phyloP scores from a whole-genome alignment of 2,329 filamentous ascomycete genomes.

The Penicillium sp. region DNA sequence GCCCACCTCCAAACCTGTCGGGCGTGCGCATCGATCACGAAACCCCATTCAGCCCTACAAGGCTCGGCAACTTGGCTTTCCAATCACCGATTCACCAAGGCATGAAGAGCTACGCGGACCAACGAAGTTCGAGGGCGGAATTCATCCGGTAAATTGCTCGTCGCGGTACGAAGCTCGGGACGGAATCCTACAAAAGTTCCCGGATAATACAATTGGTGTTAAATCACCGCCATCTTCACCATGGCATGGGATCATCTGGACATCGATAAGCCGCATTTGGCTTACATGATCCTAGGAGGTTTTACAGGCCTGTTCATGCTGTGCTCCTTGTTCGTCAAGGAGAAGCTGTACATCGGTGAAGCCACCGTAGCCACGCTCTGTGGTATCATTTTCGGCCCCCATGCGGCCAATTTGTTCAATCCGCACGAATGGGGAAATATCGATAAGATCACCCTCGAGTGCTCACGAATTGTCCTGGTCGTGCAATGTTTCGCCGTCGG shows the following conservation, averaged over 20 bases:
- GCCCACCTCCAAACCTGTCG: not conserved
- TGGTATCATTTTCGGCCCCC: constrained; percentile 69
- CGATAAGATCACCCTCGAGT: constrained; percentile 67
- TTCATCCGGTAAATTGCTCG: constrained; percentile 25
- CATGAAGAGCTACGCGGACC: constrained; percentile 27
- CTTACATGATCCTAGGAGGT: constrained; percentile 95
- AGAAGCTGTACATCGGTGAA: constrained; percentile 97
- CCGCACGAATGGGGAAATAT: constrained; percentile 63
- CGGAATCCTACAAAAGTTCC: not conserved
- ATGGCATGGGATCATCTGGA: constrained; percentile 55
- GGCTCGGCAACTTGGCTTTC: constrained; percentile 14
- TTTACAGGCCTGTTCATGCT: constrained; percentile 99
- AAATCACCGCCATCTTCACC: constrained; percentile 17
- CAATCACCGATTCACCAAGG: constrained; percentile 21
- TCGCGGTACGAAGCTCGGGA: constrained; percentile 7
- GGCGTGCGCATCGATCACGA: not conserved
- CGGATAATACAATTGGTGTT: constrained; percentile 4
- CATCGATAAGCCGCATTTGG: constrained; percentile 93
- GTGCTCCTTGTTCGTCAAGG: constrained; percentile 96
- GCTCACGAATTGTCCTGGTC: constrained; percentile 69
- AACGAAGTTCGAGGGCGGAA: constrained; percentile 26
- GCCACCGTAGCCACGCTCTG: constrained; percentile 81
- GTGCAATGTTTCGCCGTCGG: constrained; percentile 73
- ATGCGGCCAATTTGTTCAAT: constrained; percentile 64
- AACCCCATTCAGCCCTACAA: constrained; percentile 17